A percentile compares a stretch with the other conserved stretches of the same genome.
phyloP scores from a whole-genome alignment of 371 early-diverging fungal species.

The Mucor mucedo region DNA sequence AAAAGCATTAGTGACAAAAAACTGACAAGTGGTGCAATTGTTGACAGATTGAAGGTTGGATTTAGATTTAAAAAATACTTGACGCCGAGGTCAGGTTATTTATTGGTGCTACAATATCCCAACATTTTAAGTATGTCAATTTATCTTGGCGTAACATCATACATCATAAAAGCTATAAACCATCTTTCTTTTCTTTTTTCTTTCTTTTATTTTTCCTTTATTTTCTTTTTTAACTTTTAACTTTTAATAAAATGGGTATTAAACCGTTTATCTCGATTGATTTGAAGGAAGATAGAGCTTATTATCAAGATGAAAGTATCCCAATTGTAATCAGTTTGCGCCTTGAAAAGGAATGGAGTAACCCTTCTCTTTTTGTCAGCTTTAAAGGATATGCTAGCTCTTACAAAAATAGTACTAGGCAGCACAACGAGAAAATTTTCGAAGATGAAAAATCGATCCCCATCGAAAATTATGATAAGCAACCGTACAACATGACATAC shows the following conservation, averaged over 20 bases:
- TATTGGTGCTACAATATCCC: no score
- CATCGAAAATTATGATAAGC: background rate
- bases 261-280: conserved; percentile 9
- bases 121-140: no score
- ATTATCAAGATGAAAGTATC: conserved; percentile 22
- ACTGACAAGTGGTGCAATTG: no score
- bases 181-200: no score
- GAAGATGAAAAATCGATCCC: conserved; percentile 8
- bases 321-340: background rate
- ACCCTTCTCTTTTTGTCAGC: conserved; percentile 4
- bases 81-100: no score
- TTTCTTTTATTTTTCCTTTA: background rate
- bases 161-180: no score
- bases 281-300: conserved; percentile 14
- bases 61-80: no score
- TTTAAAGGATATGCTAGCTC: conserved; percentile 16
- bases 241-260: conserved; percentile 1
- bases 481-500: background rate
- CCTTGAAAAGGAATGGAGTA: conserved; percentile 3
- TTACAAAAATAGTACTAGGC: conserved; percentile 1
- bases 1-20: no score
- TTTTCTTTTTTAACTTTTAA: background rate
- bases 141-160: no score
- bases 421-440: conserved; percentile 7
- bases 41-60: no score